phyloP scores from a whole-genome alignment of 805 yeast species.

The Clavispora santaluciae region DNA sequence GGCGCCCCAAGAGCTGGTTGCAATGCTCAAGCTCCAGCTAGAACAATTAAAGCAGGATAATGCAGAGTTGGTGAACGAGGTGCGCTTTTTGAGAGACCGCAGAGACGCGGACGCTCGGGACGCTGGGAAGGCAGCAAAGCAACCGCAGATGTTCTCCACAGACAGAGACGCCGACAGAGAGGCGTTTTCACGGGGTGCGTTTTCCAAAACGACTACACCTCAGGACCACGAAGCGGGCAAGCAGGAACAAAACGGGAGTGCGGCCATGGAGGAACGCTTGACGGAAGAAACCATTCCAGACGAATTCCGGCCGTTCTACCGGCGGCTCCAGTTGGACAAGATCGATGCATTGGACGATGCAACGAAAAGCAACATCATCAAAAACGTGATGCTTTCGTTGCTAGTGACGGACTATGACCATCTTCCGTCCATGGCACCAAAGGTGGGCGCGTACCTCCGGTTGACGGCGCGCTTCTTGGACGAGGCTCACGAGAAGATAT shows the following conservation, averaged over 20 bases:
- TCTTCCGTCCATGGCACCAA: conserved; percentile 22
- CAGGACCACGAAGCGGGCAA: conserved; percentile 10
- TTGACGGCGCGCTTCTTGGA: conserved; percentile 27
- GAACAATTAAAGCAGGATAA: conserved; percentile 13
- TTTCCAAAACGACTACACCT: too few relatives aligned
- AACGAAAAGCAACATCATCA: conserved; percentile 28
- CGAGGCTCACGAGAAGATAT: conserved; percentile 24
- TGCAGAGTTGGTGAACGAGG: conserved; percentile 15
- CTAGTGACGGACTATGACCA: conserved; percentile 27
- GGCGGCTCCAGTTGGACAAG: conserved; percentile 21
- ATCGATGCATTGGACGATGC: conserved; percentile 25
- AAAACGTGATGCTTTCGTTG: conserved; percentile 31
- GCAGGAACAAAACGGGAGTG: conserved; percentile 12
- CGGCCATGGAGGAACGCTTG: conserved; percentile 9
- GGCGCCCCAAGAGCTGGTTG: neutral
- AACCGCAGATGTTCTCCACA: neutral
- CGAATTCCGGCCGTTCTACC: conserved; percentile 22
- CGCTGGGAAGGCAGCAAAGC: neutral
- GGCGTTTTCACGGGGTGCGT: conserved; percentile 3
- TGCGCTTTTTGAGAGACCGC: conserved; percentile 8
- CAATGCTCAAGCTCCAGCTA: conserved; percentile 5
- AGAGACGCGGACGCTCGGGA: neutral
- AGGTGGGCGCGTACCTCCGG: conserved; percentile 24
- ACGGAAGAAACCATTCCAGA: conserved; percentile 16
- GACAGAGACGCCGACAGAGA: conserved; percentile 2